Conservation (phyloP, 1,284 basidiomycete species). For the Afroboletus lepidellus region DNA sequence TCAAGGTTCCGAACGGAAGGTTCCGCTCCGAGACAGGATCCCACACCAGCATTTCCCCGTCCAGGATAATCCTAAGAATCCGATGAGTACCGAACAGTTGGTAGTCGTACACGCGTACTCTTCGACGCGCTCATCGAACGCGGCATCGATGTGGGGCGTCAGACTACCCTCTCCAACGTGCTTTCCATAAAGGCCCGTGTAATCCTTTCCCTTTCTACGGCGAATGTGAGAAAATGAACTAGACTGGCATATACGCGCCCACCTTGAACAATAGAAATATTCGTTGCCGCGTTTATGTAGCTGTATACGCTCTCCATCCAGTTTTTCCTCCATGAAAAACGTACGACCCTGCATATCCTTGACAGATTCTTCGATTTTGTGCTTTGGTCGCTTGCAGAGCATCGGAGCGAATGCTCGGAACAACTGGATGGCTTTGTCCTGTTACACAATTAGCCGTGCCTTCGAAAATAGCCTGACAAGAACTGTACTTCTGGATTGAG, state of each 20-base stretch:
- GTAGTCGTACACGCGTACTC: constrained; percentile 55
- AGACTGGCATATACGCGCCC: constrained; percentile 8
- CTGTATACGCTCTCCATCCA: constrained; percentile 94
- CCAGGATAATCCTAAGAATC: constrained; percentile 74
- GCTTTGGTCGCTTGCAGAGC: constrained; percentile 84
- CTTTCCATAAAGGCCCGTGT: constrained; percentile 88
- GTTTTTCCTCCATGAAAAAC: constrained; percentile 93
- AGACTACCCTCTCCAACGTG: constrained; percentile 79
- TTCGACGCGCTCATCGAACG: constrained; percentile 72
- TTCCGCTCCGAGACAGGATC: constrained; percentile 85
- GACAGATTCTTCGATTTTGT: constrained; percentile 77
- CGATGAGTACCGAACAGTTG: background rate
- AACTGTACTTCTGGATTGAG: constrained; percentile 59
- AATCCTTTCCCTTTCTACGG: constrained; percentile 86
- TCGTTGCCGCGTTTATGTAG: constrained; percentile 86
- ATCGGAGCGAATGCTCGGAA: constrained; percentile 89
- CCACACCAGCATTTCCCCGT: constrained; percentile 97
- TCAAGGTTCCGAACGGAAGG: constrained; percentile 88
- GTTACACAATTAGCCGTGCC: background rate
- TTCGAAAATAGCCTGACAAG: background rate
- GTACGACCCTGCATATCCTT: constrained; percentile 72
- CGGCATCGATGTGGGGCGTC: constrained; percentile 77
- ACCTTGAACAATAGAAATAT: constrained; percentile 91
- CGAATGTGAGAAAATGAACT: constrained; percentile 1
- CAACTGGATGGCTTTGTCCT: constrained; percentile 81